A percentile compares a stretch with the other conserved stretches of the same genome.
phyloP scores from a whole-genome alignment of 176 grass and related monocot genomes.

The bread wheat (Triticum aestivum) region DNA sequence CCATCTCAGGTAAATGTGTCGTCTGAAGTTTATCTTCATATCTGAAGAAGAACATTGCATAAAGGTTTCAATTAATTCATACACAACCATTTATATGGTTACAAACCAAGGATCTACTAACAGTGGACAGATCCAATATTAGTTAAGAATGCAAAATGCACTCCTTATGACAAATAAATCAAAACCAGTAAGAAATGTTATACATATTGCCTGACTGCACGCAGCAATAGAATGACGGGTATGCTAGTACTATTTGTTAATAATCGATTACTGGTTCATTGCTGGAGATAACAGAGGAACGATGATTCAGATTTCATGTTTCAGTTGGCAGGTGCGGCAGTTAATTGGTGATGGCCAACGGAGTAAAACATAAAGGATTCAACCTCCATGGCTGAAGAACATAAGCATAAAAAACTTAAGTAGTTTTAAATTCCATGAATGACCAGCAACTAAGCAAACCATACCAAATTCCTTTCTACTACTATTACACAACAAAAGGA shows the following conservation, averaged over 20 bases:
- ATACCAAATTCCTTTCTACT: not conserved
- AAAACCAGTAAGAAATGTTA: not conserved
- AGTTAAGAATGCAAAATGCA: not conserved
- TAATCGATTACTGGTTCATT: not conserved
- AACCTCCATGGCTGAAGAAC: not conserved
- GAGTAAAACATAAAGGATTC: not conserved
- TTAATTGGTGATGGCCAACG: not conserved
- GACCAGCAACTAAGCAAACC: not conserved
- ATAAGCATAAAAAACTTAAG: not conserved
- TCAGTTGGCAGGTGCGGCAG: not conserved
- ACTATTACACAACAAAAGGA: not conserved
- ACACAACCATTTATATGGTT: not conserved
- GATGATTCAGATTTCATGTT: not conserved
- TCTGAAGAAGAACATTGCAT: constrained; percentile 41
- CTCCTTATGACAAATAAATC: not conserved
- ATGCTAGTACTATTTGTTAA: not conserved
- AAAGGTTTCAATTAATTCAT: not conserved
- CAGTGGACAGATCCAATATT: not conserved
- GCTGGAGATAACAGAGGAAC: not conserved
- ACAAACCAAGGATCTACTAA: not conserved
- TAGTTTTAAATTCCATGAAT: not conserved
- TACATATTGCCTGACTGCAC: not conserved
- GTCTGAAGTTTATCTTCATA: constrained; percentile 74
- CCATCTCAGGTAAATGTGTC: constrained; percentile 93
- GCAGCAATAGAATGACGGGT: not conserved